Evolutionary conservation across 768 basidiomycete genomes (phyloP).

Genomic region (Cystofilobasidium capitatum): DNA sequence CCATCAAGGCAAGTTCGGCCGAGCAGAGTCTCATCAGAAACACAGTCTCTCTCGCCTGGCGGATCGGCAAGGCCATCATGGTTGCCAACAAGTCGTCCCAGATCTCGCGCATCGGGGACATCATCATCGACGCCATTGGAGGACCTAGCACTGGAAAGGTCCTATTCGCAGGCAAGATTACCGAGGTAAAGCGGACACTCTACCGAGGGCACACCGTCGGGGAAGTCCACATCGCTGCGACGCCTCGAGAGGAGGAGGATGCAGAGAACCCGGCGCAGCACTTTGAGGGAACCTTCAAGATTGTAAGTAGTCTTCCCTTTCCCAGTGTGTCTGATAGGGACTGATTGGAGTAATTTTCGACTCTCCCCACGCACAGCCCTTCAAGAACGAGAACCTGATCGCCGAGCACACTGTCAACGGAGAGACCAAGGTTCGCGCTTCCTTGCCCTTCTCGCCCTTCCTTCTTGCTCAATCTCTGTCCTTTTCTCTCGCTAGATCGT

Average conservation of each 20-base stretch:
- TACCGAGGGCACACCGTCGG: not conserved
- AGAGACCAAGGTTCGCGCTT: not conserved
- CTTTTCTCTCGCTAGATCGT: constrained; percentile 12
- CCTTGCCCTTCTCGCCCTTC: too few species aligned
- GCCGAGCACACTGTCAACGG: constrained; percentile 19
- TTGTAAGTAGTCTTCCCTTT: not conserved
- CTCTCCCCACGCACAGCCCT: constrained; percentile 14
- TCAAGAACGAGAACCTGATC: constrained; percentile 34
- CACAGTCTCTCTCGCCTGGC: not conserved
- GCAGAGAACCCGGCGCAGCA: not conserved
- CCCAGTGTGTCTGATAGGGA: too few species aligned
- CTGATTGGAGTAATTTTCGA: too few species aligned
- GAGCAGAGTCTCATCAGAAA: not conserved
- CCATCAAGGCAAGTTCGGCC: not conserved
- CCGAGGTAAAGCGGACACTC: not conserved
- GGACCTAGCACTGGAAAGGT: not conserved
- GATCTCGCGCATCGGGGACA: not conserved
- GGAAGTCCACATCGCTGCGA: not conserved
- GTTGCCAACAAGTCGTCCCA: not conserved
- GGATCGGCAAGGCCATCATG: not conserved
- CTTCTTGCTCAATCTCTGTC: too few species aligned
- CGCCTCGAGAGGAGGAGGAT: not conserved
- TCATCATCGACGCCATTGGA: not conserved
- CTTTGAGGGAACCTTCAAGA: not conserved
- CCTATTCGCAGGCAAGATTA: not conserved